phyloP scores from a whole-genome alignment of 495 filamentous ascomycete genomes.

The Podospora australis region DNA sequence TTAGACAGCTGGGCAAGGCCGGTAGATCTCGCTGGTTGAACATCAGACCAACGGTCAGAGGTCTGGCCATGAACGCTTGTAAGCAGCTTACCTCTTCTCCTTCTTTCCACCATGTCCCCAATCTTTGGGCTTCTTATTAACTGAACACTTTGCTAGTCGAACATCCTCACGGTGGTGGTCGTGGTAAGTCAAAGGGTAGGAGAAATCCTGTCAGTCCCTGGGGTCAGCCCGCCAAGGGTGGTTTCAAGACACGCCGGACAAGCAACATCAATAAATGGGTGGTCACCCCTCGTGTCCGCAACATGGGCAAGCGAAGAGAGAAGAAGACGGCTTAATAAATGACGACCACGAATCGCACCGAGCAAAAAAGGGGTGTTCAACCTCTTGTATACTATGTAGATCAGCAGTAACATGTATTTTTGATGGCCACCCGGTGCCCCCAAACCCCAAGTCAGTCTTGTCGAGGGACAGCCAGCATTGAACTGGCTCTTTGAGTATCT shows the following conservation, averaged over 20 bases:
- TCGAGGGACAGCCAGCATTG: too few relatives aligned
- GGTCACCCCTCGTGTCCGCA: conserved; percentile 64
- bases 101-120: background rate
- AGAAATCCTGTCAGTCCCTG: conserved; percentile 88
- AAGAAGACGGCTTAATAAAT: conserved; percentile 37
- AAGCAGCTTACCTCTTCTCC: conserved; percentile 22
- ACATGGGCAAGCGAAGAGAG: conserved; percentile 63
- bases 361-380: too few relatives aligned
- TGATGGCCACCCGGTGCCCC: background rate
- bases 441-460: too few relatives aligned
- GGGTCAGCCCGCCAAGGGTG: conserved; percentile 91
- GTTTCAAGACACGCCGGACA: conserved; percentile 83
- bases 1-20: conserved; percentile 87
- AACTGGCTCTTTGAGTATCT: too few relatives aligned
- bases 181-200: conserved; percentile 99
- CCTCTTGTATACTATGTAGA: conserved; percentile 31
- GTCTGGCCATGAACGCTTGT: conserved; percentile 96
- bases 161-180: conserved; percentile 96
- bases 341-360: background rate
- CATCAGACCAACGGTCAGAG: conserved; percentile 88
- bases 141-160: conserved; percentile 50
- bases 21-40: conserved; percentile 87
- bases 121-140: background rate
- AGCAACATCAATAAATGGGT: conserved; percentile 76
- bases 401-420: conserved; percentile 12